phyloP scores from a whole-genome alignment of 208 protist genomes.

The Leishmania mexicana region DNA sequence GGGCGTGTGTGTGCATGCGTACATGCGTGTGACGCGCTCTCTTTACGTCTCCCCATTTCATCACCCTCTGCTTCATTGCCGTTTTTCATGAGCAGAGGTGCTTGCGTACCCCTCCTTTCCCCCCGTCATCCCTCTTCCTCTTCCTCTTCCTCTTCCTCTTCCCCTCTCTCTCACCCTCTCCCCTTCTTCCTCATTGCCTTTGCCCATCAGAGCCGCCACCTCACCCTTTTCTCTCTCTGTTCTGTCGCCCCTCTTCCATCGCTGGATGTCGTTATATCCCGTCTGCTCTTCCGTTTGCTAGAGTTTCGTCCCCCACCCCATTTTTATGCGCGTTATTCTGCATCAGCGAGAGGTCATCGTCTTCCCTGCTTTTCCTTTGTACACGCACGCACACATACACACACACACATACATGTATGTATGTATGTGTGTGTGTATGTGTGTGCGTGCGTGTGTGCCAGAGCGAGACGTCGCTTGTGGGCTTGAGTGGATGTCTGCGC shows the following conservation, averaged over 20 bases:
- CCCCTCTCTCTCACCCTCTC: background rate
- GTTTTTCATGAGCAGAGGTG: background rate
- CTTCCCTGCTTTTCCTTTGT: background rate
- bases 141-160: background rate
- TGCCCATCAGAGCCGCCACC: background rate
- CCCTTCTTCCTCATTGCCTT: background rate
- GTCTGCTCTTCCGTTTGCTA: background rate
- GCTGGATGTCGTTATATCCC: background rate
- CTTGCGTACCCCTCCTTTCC: background rate
- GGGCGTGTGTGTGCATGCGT: slow-evolving; percentile 1
- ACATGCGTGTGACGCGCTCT: background rate
- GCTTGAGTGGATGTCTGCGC: background rate
- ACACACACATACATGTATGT: background rate
- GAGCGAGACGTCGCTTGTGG: background rate
- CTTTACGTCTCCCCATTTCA: background rate
- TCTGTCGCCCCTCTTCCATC: background rate
- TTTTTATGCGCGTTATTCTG: background rate
- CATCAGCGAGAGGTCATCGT: background rate
- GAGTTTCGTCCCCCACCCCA: background rate
- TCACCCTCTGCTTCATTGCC: background rate
- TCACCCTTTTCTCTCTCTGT: background rate
- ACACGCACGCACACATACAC: no score
- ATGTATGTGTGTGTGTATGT: background rate
- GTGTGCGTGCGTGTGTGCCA: background rate
- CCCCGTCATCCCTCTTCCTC: background rate